Evolutionary conservation across 2,329 filamentous ascomycete species (phyloP), one percentile per base, ranked within the genome.

Genomic region (Sclerotinia glacialis): DNA sequence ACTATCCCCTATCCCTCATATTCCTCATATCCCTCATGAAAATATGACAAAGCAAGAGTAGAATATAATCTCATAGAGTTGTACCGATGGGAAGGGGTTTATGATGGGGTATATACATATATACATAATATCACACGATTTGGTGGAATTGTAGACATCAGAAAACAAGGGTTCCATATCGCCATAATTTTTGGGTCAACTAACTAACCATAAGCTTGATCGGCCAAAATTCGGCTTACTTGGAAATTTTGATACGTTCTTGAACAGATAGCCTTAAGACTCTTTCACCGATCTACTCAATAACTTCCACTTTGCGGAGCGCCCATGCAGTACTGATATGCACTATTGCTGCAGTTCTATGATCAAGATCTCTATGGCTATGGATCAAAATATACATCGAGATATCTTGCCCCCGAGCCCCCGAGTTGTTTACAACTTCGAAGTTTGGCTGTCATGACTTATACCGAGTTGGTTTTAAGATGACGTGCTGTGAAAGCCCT

Each of bases 251-350:
- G 28, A n/a, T 37, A 23, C 28, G 21, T 28, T 34, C 44, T 60
- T 60, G 56, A 42, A 59, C 14, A 60, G 21, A 49, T 37, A 26
- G 47, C 44, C 56, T 60, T 49, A 21, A 60, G 37, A 11, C 44
- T 34, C 28, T 34, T 46, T 49, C 7, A n/a, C 28, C 18, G 44
- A 49, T 49, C 28, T 60, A 26, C 28, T 31, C 14, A 34, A 60
- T 34, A 34, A 49, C 5, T 60, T 37, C 34, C 44, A 8, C 21
- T 14, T 23, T 37, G 28, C 18, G 28, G 28, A 47, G 14, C 4
- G n/a, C 21, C 28, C 23, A 23, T 47, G 42, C 8, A 31, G 44
- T 49, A 49, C 56, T 16, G 7, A 59, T 47, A 14, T 60, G 11
- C 28, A 18, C 12, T 49, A 46, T 37, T 21, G 11, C 56, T 60